A percentile compares a stretch with the other conserved stretches of the same genome.
phyloP scores from a whole-genome alignment of 192 early-diverging fungal genomes.

The Entomortierella chlamydospora region DNA sequence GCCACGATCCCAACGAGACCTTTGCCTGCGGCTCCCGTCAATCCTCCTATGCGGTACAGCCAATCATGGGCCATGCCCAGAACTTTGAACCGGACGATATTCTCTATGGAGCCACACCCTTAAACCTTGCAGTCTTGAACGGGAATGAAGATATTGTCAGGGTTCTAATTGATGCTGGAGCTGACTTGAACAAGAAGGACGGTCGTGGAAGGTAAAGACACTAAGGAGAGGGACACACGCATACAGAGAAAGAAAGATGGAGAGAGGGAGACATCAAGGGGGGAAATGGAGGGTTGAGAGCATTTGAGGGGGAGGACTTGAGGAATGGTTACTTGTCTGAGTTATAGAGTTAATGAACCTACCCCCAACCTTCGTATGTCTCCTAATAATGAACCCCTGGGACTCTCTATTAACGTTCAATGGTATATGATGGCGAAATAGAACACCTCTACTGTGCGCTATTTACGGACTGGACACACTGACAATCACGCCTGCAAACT shows the following conservation, averaged over 20 bases:
- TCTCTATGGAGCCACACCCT: slow-evolving; percentile 60
- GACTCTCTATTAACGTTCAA: background rate
- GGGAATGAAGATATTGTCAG: slow-evolving; percentile 69
- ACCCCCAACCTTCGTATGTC: background rate
- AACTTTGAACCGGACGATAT: slow-evolving; percentile 53
- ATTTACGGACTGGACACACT: slow-evolving; percentile 71
- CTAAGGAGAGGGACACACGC: background rate
- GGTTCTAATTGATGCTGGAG: slow-evolving; percentile 65
- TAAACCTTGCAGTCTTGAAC: slow-evolving; percentile 69
- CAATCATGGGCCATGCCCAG: slow-evolving; percentile 31
- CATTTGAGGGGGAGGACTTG: background rate
- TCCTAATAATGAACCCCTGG: too few relatives aligned
- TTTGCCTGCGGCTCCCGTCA: slow-evolving; percentile 59
- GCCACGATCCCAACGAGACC: slow-evolving; percentile 58
- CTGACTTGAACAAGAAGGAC: slow-evolving; percentile 68
- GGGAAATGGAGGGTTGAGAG: slow-evolving; percentile 4
- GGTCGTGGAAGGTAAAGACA: slow-evolving; percentile 68
- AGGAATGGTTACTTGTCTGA: background rate
- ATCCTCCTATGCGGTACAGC: slow-evolving; percentile 50
- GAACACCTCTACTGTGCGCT: slow-evolving; percentile 70
- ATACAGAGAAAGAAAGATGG: background rate
- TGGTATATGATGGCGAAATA: too few relatives aligned
- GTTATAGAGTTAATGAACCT: too few relatives aligned
- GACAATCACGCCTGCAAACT: slow-evolving; percentile 66
- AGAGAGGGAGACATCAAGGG: background rate